phyloP scores from a whole-genome alignment of 1,284 basidiomycete species.

The Rugosomyces carneus region DNA sequence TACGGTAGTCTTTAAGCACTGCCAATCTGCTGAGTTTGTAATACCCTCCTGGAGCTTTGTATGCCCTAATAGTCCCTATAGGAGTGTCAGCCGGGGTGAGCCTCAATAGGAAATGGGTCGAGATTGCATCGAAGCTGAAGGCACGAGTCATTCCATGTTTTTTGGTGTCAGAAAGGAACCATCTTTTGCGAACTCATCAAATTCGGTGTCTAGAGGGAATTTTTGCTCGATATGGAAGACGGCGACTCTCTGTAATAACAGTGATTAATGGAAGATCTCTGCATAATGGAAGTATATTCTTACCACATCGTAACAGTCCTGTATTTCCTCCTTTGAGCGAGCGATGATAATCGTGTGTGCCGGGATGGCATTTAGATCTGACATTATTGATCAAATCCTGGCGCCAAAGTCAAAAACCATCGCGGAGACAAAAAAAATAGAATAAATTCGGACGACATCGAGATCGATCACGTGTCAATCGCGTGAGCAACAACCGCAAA shows the following conservation, averaged over 20 bases:
- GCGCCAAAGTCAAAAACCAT: neutral
- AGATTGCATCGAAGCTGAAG: slow-evolving; percentile 41
- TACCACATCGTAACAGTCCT: slow-evolving; percentile 57
- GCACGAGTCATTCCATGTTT: slow-evolving; percentile 5
- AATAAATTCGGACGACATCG: too few relatives aligned
- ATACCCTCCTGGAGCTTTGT: slow-evolving; percentile 28
- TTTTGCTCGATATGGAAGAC: slow-evolving; percentile 68
- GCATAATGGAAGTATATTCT: neutral
- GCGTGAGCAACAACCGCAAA: slow-evolving; percentile 10
- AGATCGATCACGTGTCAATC: slow-evolving; percentile 8
- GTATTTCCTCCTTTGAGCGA: slow-evolving; percentile 31
- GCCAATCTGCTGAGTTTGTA: slow-evolving; percentile 70
- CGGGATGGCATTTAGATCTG: slow-evolving; percentile 21
- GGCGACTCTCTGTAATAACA: slow-evolving; percentile 38
- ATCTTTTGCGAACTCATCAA: slow-evolving; percentile 55
- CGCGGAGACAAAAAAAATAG: neutral
- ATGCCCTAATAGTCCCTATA: slow-evolving; percentile 61
- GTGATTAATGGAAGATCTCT: neutral
- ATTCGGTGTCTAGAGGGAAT: slow-evolving; percentile 65
- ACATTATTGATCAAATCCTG: slow-evolving; percentile 1
- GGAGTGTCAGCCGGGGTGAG: slow-evolving; percentile 52
- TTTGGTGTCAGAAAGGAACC: slow-evolving; percentile 5
- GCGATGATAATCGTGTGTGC: slow-evolving; percentile 51
- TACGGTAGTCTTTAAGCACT: slow-evolving; percentile 59
- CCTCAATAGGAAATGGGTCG: slow-evolving; percentile 67